A percentile compares a stretch with the other conserved stretches of the same genome.
Evolutionary conservation across 2,329 filamentous ascomycete genomes (phyloP).

Genomic region (Colletotrichum tofieldiae): DNA sequence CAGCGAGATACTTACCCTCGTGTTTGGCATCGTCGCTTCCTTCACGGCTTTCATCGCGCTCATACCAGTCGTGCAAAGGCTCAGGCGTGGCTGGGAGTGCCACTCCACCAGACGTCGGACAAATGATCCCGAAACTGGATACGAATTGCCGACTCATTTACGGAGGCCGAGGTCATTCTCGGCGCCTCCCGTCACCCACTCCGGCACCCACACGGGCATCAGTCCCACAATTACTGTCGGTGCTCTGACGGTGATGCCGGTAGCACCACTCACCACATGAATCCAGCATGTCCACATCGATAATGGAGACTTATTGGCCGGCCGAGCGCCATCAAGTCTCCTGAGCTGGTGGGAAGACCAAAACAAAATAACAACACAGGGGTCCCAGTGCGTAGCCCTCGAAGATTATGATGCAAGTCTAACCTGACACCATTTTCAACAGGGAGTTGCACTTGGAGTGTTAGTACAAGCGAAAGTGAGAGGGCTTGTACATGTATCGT

Average conservation of each 20-base stretch:
- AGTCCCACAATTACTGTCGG: background rate
- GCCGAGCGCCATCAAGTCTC: background rate
- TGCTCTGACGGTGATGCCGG: background rate
- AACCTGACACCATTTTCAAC: no score
- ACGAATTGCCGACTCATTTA: background rate
- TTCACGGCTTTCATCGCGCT: constrained; percentile 3
- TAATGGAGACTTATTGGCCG: background rate
- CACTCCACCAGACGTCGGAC: background rate
- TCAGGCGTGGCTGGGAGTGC: background rate
- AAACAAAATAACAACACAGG: no score
- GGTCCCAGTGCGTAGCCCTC: no score
- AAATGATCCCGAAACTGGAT: background rate
- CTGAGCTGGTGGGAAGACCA: no score
- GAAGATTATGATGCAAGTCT: no score
- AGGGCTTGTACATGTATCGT: no score
- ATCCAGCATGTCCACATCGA: background rate
- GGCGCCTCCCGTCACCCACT: constrained; percentile 1
- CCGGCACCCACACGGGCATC: background rate
- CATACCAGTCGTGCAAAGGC: background rate
- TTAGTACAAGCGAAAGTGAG: no score
- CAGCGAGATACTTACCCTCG: background rate
- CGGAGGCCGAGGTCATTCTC: background rate
- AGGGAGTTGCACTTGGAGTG: no score
- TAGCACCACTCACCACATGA: background rate
- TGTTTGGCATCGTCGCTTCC: constrained; percentile 13